phyloP scores from a whole-genome alignment of 306 rosid genomes.

The Cercis canadensis region DNA sequence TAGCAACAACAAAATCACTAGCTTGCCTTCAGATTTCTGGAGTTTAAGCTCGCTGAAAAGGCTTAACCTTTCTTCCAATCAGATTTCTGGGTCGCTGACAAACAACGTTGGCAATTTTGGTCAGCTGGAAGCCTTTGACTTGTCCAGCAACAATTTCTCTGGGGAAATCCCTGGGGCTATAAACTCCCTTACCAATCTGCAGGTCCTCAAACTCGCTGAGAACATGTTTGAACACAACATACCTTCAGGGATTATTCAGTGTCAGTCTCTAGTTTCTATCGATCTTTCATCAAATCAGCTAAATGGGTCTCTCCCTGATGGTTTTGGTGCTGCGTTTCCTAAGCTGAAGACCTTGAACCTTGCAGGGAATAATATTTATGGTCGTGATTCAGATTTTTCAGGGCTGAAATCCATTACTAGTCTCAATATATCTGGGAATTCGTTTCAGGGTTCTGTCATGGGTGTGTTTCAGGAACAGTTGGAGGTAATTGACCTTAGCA shows the following conservation, averaged over 20 bases:
- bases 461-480: conserved; percentile 62
- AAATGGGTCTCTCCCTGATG: conserved; percentile 77
- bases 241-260: conserved; percentile 70
- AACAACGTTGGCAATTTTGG: conserved; percentile 90
- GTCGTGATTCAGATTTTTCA: conserved; percentile 61
- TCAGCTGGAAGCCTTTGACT: conserved; percentile 69
- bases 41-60: conserved; percentile 71
- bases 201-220: conserved; percentile 64
- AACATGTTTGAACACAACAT: conserved; percentile 63
- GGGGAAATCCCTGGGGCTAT: conserved; percentile 77
- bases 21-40: conserved; percentile 92
- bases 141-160: conserved; percentile 73
- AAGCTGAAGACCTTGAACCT: conserved; percentile 80
- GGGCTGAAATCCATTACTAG: conserved; percentile 64
- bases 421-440: conserved; percentile 81
- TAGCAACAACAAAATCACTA: conserved; percentile 79
- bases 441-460: conserved; percentile 79
- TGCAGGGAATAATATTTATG: conserved; percentile 71
- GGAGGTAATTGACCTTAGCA: conserved; percentile 85
- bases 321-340: conserved; percentile 82
- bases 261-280: conserved; percentile 65
- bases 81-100: conserved; percentile 78
- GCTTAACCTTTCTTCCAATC: conserved; percentile 75
- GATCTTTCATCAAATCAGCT: conserved; percentile 83
- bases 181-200: conserved; percentile 63